Base-by-base conservation (phyloP, 495 filamentous ascomycete species). In the Penicillium coffeae region DNA sequence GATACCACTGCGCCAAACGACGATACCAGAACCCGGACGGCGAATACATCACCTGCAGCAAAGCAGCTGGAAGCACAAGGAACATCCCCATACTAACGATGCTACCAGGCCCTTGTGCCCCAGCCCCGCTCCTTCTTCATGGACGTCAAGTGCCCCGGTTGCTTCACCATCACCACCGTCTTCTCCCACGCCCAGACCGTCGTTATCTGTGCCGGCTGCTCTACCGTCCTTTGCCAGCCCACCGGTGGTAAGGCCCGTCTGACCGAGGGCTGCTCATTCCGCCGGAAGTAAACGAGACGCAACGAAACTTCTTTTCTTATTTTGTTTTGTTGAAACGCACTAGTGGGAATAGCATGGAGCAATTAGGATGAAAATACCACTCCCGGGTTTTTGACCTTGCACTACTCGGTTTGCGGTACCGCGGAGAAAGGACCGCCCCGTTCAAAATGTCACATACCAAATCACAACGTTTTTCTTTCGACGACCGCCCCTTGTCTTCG, bases 171-270 rank as follows among this genome's bases (percentile, higher is more conserved):
- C 84, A 98, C 93, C 68, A 96, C 92, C 71, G 93, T 98, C 73
- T 98, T 96, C 87, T 96, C 92, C 50, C 93, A 98, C 82, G 93
- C 93, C 71, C 93, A 98, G 80, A 98, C 93, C 67, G 93, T 98
- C 71, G 93, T 98, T 74, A 92, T 96, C 80, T 98, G 93, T 82
- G 88, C 88, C 64, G 92, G 92, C 56, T 96, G 92, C 86, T 91
- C 89, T 50, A 95, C 90, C 58, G 89, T 93, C 47, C 88, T 96
- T 39, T 97, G 93, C 85, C 93, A 98, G 74, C 93, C 93, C 52
- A 98, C 93, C 53, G 93, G 93, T 80, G 89, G 93, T 56, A 98
- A 98, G 81, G 93, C 93, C 60, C 74, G 93, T 62, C 79, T 98
- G 60, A 98, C 93, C 46, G 93, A 98, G 83, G 93, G 92, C 59